Evolutionary conservation across 2,329 filamentous ascomycete genomes (phyloP), one percentile per base, ranked within the genome.

Genomic region (Colletotrichum horii): DNA sequence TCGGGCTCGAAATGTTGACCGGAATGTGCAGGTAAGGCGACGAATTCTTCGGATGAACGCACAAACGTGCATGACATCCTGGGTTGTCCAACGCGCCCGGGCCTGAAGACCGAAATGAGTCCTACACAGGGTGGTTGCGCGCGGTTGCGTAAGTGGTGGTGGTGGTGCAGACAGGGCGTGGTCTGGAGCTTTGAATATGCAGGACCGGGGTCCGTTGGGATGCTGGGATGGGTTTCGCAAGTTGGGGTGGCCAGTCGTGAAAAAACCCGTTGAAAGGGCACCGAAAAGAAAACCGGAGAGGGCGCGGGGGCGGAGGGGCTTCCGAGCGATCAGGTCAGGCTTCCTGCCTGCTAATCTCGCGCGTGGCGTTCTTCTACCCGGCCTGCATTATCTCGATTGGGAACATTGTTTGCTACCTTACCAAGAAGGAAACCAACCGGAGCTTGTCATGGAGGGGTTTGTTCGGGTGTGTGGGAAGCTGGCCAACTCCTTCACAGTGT

Each of bases 381-480:
- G 43, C 74, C 22, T 32, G 65, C 70, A 66, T 62, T 69, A 61
- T 67, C 70, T 76, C 32, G 34, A 69, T 69, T 73, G 30, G 74
- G 65, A 69, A 55, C 28, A 48, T 38, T 72, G 74, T 76, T 76
- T 76, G 70, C 65, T 67, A 70, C 34, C 66, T 48, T 60, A 76
- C 43, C 74, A 48, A 34, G 52, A 43, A 52, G 69, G 64, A 73
- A 67, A 55, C 73, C 69, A 72, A 72, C 73, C 69, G 32, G 70
- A 76, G 70, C 74, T 74, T 74, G 64, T 66, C 70, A 74, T 74
- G 64, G 71, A 69, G 58, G 74, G 56, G 66, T 64, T 52, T 64
- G 62, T 64, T 52, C 73, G 73, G 28, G 73, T 62, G 69, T 72
- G 73, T 72, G 73, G 72, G 68, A 69, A 75, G 66, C 72, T 32